Conservation (phyloP, 2,329 filamentous ascomycete genomes). For the Sporothrix variecibatus region DNA sequence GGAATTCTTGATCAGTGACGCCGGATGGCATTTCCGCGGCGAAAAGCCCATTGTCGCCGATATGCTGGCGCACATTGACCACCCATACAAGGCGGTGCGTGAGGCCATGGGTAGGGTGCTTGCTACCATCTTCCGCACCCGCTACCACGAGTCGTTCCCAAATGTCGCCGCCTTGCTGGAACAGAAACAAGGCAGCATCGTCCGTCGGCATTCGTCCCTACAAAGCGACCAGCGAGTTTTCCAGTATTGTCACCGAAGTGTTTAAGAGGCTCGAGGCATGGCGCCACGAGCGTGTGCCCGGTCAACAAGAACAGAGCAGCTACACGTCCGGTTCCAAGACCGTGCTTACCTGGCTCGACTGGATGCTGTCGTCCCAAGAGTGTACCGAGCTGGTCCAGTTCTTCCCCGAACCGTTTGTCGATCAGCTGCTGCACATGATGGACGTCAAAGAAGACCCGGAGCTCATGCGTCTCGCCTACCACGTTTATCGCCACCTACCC, state of each 20-base stretch:
- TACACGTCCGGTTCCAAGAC: conserved; percentile 98
- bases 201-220: conserved; percentile 86
- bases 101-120: conserved; percentile 92
- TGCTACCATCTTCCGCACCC: conserved; percentile 82
- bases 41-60: conserved; percentile 86
- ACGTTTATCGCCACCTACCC: conserved; percentile 93
- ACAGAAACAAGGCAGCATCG: conserved; percentile 76
- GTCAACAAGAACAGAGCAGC: conserved; percentile 88
- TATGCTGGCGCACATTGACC: conserved; percentile 88
- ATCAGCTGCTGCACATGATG: conserved; percentile 98
- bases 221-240: conserved; percentile 72
- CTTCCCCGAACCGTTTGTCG: conserved; percentile 86
- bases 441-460: conserved; percentile 98
- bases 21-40: conserved; percentile 93
- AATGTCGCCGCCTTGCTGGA: conserved; percentile 75
- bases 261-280: conserved; percentile 82
- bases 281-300: conserved; percentile 79
- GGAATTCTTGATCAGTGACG: conserved; percentile 82
- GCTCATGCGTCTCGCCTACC: conserved; percentile 89
- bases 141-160: conserved; percentile 91
- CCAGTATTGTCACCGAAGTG: conserved; percentile 68
- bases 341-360: conserved; percentile 91
- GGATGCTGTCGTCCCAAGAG: conserved; percentile 85
- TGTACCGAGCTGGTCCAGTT: conserved; percentile 89
- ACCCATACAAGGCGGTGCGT: conserved; percentile 95